Conservation (phyloP, 148 eudicot species). For the Bassia scoparia region DNA sequence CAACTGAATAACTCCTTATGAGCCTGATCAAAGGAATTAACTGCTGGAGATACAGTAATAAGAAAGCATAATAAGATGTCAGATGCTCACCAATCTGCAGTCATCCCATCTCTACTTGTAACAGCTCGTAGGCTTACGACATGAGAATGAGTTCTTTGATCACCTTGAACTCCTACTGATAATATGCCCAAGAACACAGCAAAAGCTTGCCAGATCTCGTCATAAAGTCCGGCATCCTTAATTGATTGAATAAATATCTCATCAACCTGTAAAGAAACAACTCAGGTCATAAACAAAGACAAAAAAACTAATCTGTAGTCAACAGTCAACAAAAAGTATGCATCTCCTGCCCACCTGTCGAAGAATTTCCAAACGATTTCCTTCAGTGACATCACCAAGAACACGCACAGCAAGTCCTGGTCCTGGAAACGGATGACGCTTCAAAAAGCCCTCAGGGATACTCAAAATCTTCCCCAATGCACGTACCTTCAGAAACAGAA, state of each 20-base stretch:
- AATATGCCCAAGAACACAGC: constrained; percentile 78
- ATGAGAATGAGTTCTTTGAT: constrained; percentile 84
- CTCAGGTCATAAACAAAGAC: neutral
- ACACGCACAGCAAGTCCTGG: constrained; percentile 97
- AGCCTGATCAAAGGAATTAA: too few species aligned
- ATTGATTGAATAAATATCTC: constrained; percentile 94
- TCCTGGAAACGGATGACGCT: constrained; percentile 97
- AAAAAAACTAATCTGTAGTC: neutral
- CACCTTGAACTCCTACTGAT: constrained; percentile 98
- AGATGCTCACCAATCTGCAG: constrained; percentile 78
- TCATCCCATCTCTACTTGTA: constrained; percentile 99
- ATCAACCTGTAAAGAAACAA: constrained; percentile 50
- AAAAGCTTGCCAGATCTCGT: constrained; percentile 96
- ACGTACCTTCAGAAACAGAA: constrained; percentile 54
- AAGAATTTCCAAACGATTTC: constrained; percentile 67
- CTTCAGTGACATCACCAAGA: constrained; percentile 86
- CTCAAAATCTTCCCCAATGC: constrained; percentile 77
- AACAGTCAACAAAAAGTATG: neutral
- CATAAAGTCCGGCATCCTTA: constrained; percentile 86
- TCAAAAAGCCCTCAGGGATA: constrained; percentile 73
- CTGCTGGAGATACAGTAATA: too few species aligned
- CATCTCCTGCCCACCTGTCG: constrained; percentile 46
- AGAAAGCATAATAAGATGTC: too few species aligned
- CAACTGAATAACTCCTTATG: neutral
- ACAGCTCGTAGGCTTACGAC: constrained; percentile 91